These are phyloP conservation scores for Aspergillus homomorphus DNA, from an alignment of 495 filamentous ascomycete species.

Conservation along the genomic window DNA sequence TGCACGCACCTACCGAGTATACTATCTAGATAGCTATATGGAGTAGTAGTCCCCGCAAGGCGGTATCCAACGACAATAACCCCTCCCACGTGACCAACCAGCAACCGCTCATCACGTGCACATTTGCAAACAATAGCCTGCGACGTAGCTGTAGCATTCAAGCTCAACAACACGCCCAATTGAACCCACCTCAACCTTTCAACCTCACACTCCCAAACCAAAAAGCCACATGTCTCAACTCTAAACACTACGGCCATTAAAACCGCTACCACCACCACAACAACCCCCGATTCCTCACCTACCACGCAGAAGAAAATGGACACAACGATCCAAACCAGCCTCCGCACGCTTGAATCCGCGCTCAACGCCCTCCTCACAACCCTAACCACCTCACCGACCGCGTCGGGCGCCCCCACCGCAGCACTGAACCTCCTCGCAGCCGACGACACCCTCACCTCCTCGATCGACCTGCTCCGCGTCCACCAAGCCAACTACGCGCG, in stretches of 20 bases:
- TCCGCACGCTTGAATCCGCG: slow-evolving; percentile 39
- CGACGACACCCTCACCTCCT: slow-evolving; percentile 39
- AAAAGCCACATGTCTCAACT: too few relatives aligned
- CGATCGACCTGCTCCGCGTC: slow-evolving; percentile 38
- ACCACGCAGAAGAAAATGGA: slow-evolving; percentile 30
- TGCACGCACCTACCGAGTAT: too few relatives aligned
- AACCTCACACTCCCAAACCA: neutral
- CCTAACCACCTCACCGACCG: slow-evolving; percentile 43
- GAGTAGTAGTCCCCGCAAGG: too few relatives aligned
- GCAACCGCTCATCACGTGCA: too few relatives aligned
- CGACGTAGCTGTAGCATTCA: too few relatives aligned
- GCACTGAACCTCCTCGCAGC: slow-evolving; percentile 40
- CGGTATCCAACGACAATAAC: too few relatives aligned
- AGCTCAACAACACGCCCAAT: neutral
- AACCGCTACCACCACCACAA: neutral
- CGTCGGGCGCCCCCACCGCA: slow-evolving; percentile 40
- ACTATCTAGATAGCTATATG: too few relatives aligned
- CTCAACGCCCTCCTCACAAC: slow-evolving; percentile 42
- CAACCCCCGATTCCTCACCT: neutral
- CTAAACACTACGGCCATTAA: too few relatives aligned
- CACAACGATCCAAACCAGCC: slow-evolving; percentile 32
- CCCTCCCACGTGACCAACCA: too few relatives aligned
- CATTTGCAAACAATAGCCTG: too few relatives aligned
- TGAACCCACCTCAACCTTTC: too few relatives aligned
- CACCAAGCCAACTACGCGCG: slow-evolving; percentile 45